Conservation (phyloP, 23 red algal genomes). For the Gracilaria gracilis region DNA sequence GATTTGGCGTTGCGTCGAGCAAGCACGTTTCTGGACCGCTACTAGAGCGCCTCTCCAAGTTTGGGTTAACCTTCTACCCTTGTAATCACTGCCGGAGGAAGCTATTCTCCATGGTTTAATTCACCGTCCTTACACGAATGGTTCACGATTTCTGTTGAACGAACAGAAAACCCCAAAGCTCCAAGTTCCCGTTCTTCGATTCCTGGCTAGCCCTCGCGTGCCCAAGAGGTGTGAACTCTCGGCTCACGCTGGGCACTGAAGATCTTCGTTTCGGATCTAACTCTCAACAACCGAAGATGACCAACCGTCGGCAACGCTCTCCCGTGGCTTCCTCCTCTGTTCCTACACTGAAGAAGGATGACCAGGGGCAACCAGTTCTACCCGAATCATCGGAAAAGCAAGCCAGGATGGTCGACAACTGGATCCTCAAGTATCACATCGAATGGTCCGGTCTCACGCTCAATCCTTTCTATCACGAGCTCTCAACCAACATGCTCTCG, state of each 20-base stretch:
- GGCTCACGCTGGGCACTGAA: neutral
- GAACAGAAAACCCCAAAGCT: neutral
- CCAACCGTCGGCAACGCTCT: conserved; percentile 30
- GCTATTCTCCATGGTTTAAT: neutral
- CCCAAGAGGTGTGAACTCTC: neutral
- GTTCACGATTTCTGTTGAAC: neutral
- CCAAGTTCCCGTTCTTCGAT: neutral
- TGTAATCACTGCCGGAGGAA: neutral
- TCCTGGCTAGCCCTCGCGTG: neutral
- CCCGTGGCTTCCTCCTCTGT: neutral
- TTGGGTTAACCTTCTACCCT: neutral
- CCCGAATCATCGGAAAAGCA: neutral
- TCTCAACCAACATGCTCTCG: conserved; percentile 32
- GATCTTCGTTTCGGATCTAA: neutral
- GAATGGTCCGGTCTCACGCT: conserved; percentile 62
- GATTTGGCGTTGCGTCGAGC: neutral
- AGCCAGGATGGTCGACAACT: conserved; percentile 30
- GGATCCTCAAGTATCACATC: conserved; percentile 65
- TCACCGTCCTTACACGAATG: neutral
- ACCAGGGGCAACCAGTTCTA: neutral
- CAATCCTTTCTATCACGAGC: conserved; percentile 47
- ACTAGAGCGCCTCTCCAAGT: too few relatives aligned
- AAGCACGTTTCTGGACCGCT: neutral
- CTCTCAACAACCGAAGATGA: neutral
- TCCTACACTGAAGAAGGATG: conserved; percentile 7